phyloP scores from a whole-genome alignment of 129 eudicot species.

The Rutidosis leptorrhynchoides region DNA sequence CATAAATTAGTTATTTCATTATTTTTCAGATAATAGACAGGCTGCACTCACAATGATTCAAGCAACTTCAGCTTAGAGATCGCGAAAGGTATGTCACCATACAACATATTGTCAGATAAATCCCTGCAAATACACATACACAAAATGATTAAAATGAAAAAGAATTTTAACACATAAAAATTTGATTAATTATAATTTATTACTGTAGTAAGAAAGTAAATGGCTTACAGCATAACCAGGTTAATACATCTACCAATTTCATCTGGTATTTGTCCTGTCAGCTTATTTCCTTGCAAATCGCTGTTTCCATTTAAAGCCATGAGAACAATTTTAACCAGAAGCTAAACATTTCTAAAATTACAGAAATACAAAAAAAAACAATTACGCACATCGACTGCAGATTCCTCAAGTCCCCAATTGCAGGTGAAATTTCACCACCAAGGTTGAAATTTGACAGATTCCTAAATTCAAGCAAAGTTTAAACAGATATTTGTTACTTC shows the following conservation, averaged over 20 bases:
- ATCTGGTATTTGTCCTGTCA: slow-evolving; percentile 88
- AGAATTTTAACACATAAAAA: neutral
- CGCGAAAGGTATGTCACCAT: slow-evolving; percentile 79
- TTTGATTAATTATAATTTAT: neutral
- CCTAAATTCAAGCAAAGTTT: slow-evolving; percentile 26
- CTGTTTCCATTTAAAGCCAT: slow-evolving; percentile 33
- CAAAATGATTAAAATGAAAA: neutral
- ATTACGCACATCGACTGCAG: slow-evolving; percentile 57
- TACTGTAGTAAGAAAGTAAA: neutral
- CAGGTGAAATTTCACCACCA: slow-evolving; percentile 81
- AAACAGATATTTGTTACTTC: neutral
- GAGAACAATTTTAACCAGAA: neutral
- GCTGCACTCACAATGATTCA: slow-evolving; percentile 57
- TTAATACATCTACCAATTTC: slow-evolving; percentile 72
- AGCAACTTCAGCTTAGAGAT: slow-evolving; percentile 78
- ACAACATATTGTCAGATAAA: slow-evolving; percentile 64
- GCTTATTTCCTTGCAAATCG: slow-evolving; percentile 75
- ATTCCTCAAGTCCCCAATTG: slow-evolving; percentile 67
- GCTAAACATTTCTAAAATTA: neutral
- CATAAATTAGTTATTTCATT: neutral
- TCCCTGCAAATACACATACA: slow-evolving; percentile 41
- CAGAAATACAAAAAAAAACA: neutral
- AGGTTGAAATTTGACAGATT: slow-evolving; percentile 74
- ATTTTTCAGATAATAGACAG: neutral
- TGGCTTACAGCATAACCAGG: slow-evolving; percentile 46